Base-by-base conservation (phyloP, 805 yeast genomes). In the Kockiozyma suomiensis region DNA sequence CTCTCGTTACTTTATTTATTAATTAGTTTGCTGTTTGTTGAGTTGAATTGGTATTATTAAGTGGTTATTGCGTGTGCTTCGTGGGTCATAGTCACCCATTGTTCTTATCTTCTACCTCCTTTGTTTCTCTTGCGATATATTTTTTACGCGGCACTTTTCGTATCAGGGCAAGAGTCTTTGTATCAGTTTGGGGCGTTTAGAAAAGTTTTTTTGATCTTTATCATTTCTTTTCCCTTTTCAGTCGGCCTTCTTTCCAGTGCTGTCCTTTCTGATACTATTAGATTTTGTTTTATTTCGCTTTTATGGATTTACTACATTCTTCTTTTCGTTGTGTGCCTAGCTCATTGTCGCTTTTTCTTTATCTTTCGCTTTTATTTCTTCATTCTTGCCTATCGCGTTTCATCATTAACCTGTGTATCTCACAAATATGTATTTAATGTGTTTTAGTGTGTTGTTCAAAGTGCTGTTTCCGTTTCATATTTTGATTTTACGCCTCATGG, bases 121-220 rank as follows among this genome's bases (percentile, higher is more conserved):
- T 50, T 25, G 23, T 50, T 38, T 50, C 40, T 26, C 12, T 50
- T 35, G 5, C 17, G 30, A 8, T 7, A 10, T 12, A 17, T 48
- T 32, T 32, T 48, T 8, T 48, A 15, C 21, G n/a, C 51, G 6
- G 30, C 37, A 13, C 28, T 13, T 10, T 19, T 46, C 38, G 23
- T n/a, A 30, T 19, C 25, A 26, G 38, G 38, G n/a, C 50, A 46
- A 32, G n/a, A 17, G n/a, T 17, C 40, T 35, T 49, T 40, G 48
- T 56, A 19, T 55, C 55, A 43, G 45, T 50, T 50, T 56, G 50
- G 45, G 59, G 59, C 59, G 59, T 50, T 56, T 50, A 41, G 50
- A 56, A 56, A 54, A 56, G 48, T 40, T 58, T 33, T 35, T 48
- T 4, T 30, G 17, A 23, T 55, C 33, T 8, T 21, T n/a, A 43